These are phyloP conservation scores for Fomes fomentarius DNA, from an alignment of 1,284 basidiomycete genomes.

Conservation along the genomic window DNA sequence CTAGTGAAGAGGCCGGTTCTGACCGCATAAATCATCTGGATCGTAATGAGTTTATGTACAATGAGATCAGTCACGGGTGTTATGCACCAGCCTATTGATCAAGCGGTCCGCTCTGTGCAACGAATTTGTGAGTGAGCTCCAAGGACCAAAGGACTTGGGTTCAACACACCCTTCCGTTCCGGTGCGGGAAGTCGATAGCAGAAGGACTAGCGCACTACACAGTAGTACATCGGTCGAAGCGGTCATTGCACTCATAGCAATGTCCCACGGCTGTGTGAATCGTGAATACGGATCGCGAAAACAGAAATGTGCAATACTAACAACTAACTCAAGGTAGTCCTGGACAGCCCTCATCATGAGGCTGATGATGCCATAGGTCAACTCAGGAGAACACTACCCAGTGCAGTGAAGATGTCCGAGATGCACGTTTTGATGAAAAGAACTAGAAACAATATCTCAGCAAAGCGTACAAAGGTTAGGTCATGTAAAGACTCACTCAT, in stretches of 20 bases:
- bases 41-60: not conserved
- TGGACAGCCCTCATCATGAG: not conserved
- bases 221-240: conserved; percentile 17
- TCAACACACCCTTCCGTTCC: conserved; percentile 15
- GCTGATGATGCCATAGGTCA: not conserved
- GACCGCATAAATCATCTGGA: conserved; percentile 15
- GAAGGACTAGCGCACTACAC: conserved; percentile 11
- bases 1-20: conserved; percentile 15
- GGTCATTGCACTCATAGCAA: conserved; percentile 12
- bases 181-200: conserved; percentile 16
- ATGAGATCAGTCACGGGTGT: not conserved
- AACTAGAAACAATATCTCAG: not conserved
- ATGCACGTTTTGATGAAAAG: conserved; percentile 9
- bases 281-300: not conserved
- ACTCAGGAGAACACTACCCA: not conserved
- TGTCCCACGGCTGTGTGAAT: conserved; percentile 9
- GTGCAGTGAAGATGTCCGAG: too few species aligned
- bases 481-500: not conserved
- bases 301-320: not conserved
- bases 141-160: not conserved
- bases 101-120: conserved; percentile 13
- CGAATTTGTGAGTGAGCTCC: too few species aligned
- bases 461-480: too few species aligned
- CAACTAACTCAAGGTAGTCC: not conserved
- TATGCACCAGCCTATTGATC: conserved; percentile 17